A percentile compares a stretch with the other conserved stretches of the same genome.
phyloP scores from a whole-genome alignment of 257 asterid species.

The Solanum sejunctum region DNA sequence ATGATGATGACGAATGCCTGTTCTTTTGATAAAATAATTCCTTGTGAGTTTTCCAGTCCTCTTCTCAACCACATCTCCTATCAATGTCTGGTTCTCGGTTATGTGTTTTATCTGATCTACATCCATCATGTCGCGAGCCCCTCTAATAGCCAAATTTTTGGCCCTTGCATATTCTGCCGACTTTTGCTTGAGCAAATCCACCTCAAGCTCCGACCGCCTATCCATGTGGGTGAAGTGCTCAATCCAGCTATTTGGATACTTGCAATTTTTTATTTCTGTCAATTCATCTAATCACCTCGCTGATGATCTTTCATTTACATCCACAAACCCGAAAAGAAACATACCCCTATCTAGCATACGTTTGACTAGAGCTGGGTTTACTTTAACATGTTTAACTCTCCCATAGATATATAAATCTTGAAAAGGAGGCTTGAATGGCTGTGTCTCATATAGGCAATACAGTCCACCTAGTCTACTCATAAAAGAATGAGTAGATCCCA shows the following conservation, averaged over 20 bases:
- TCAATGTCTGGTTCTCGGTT: slow-evolving; percentile 28
- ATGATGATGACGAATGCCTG: slow-evolving; percentile 10
- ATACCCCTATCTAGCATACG: slow-evolving; percentile 48
- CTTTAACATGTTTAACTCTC: slow-evolving; percentile 37
- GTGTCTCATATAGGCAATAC: slow-evolving; percentile 60
- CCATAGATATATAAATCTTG: slow-evolving; percentile 56
- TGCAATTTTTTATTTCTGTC: slow-evolving; percentile 45
- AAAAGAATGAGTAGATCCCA: slow-evolving; percentile 36
- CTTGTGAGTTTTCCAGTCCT: slow-evolving; percentile 48
- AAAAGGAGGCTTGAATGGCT: slow-evolving; percentile 66
- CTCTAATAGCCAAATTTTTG: slow-evolving; percentile 61
- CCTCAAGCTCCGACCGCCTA: slow-evolving; percentile 61
- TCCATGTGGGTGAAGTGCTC: slow-evolving; percentile 70
- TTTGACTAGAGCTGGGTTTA: slow-evolving; percentile 47
- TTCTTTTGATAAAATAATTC: slow-evolving; percentile 34
- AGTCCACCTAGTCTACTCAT: slow-evolving; percentile 61
- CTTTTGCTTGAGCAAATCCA: slow-evolving; percentile 43
- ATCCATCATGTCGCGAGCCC: slow-evolving; percentile 48
- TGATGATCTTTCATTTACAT: slow-evolving; percentile 41
- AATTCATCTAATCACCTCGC: slow-evolving; percentile 55
- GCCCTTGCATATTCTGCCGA: slow-evolving; percentile 65
- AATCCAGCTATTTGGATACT: slow-evolving; percentile 35
- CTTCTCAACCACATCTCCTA: slow-evolving; percentile 47
- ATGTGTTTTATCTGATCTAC: slow-evolving; percentile 59
- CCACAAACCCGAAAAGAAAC: slow-evolving; percentile 68